Percentiles rank a stretch among this genome's conserved stretches.
Conservation (phyloP, 768 basidiomycete genomes). For the Termitomyces sp. region DNA sequence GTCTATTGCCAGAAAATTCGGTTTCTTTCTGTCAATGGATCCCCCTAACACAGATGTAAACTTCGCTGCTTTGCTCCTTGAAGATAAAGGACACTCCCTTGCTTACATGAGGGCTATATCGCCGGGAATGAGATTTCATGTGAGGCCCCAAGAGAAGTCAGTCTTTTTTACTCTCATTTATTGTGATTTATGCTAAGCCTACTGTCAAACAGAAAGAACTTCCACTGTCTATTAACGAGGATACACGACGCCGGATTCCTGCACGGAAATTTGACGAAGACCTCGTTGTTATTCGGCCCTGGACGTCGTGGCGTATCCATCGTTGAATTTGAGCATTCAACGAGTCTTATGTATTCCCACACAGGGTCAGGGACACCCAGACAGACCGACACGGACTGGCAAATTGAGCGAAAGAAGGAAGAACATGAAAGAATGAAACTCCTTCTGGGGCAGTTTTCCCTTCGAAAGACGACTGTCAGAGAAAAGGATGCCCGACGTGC, state of each 20-base stretch:
- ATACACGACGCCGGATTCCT: background rate
- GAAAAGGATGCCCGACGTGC: background rate
- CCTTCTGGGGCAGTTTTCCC: background rate
- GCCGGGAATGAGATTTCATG: background rate
- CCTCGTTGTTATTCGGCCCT: background rate
- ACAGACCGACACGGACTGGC: background rate
- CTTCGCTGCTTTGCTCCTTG: background rate
- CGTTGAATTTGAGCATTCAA: background rate
- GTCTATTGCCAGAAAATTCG: background rate
- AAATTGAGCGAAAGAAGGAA: background rate
- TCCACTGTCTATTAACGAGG: background rate
- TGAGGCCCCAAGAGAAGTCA: background rate
- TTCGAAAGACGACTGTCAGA: background rate
- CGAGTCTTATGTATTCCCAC: background rate
- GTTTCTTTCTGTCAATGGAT: background rate
- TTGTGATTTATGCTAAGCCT: background rate
- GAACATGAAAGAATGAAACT: background rate
- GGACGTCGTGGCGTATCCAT: background rate
- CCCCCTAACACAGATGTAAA: background rate
- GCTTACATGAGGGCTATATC: background rate
- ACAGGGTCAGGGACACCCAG: background rate
- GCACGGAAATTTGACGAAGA: constrained; percentile 1
- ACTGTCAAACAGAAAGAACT: background rate
- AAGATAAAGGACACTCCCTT: background rate
- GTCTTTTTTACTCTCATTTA: background rate